Evolutionary conservation across 2,329 filamentous ascomycete genomes (phyloP).

Genomic region (Beauveria caledonica): DNA sequence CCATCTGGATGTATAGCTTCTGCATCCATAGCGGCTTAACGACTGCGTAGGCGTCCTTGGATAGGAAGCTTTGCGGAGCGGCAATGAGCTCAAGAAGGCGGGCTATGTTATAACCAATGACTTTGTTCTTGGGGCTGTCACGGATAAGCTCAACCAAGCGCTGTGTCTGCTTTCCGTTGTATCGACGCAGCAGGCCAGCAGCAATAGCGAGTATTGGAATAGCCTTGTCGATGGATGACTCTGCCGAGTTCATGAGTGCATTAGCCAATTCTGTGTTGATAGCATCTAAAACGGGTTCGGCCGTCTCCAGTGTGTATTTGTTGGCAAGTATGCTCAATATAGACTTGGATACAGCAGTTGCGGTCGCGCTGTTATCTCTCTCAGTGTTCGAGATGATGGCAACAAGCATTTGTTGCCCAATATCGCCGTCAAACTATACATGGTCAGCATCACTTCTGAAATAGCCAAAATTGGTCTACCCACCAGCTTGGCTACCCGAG

Average conservation of each 20-base stretch:
- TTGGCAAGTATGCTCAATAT: conserved; percentile 37
- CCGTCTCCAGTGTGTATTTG: conserved; percentile 33
- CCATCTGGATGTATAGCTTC: conserved; percentile 39
- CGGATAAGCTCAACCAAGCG: conserved; percentile 27
- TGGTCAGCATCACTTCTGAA: conserved; percentile 3
- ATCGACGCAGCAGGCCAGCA: conserved; percentile 31
- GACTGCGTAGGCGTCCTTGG: conserved; percentile 33
- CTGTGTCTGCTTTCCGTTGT: conserved; percentile 27
- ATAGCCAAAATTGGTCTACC: conserved; percentile 12
- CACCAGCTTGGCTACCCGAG: conserved; percentile 27
- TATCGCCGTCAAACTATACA: conserved; percentile 27
- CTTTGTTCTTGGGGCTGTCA: conserved; percentile 25
- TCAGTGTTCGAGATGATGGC: conserved; percentile 18
- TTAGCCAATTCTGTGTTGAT: conserved; percentile 20
- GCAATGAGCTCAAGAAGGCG: conserved; percentile 35
- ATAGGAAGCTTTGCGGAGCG: conserved; percentile 29
- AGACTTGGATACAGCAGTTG: conserved; percentile 19
- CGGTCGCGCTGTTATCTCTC: conserved; percentile 20
- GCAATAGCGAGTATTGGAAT: conserved; percentile 28
- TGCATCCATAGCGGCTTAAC: conserved; percentile 40
- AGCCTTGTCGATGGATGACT: conserved; percentile 18
- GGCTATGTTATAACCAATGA: conserved; percentile 32
- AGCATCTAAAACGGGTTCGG: conserved; percentile 18
- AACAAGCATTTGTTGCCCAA: conserved; percentile 28
- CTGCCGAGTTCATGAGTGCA: conserved; percentile 13